Conservation (phyloP, 108 stramenopile species). For the Nitzschia inconspicua region DNA sequence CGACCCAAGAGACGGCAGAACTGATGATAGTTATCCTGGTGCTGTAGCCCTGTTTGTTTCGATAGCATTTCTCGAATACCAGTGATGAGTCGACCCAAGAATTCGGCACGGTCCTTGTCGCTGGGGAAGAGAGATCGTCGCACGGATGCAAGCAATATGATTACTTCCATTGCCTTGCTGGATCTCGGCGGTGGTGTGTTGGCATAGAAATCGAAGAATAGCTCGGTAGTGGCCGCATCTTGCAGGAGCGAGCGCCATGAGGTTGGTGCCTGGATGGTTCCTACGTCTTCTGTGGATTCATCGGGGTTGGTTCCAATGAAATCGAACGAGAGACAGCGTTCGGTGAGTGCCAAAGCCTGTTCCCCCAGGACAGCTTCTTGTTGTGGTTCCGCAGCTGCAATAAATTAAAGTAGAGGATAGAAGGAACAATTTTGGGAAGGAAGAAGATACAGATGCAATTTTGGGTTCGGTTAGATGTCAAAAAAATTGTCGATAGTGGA, state of each 20-base stretch:
- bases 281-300: constrained; percentile 96
- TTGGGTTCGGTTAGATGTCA: not conserved
- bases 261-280: constrained; percentile 95
- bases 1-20: constrained; percentile 96
- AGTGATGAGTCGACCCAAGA: constrained; percentile 80
- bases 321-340: constrained; percentile 93
- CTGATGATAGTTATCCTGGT: constrained; percentile 97
- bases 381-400: constrained; percentile 52
- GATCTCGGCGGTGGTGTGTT: constrained; percentile 91
- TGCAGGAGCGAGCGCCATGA: constrained; percentile 89
- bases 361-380: constrained; percentile 84
- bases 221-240: constrained; percentile 83
- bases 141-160: constrained; percentile 87
- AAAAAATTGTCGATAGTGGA: not conserved
- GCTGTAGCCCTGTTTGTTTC: constrained; percentile 91
- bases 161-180: constrained; percentile 89
- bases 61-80: constrained; percentile 88
- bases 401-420: constrained; percentile 6
- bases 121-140: constrained; percentile 92
- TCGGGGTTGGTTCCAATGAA: constrained; percentile 99
- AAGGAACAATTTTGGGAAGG: constrained; percentile 1
- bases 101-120: constrained; percentile 91
- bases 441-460: not conserved
- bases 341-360: constrained; percentile 80
- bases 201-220: constrained; percentile 94